These are phyloP conservation scores for Butyriboletus loyo DNA, from an alignment of 768 basidiomycete species.

Conservation along the genomic window DNA sequence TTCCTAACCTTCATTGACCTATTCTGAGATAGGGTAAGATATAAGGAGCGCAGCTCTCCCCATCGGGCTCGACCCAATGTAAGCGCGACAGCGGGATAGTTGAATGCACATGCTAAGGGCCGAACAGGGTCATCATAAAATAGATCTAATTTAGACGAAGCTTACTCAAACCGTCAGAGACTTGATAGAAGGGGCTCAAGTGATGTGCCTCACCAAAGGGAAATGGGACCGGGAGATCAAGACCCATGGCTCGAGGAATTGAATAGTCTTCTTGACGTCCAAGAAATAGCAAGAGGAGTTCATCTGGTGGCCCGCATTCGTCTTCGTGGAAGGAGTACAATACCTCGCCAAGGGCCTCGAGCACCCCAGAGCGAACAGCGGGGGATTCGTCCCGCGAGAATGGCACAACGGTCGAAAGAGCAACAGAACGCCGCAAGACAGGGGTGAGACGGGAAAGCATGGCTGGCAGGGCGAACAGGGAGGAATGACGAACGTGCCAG, in stretches of 20 bases:
- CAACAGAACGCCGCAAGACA: slow-evolving; percentile 56
- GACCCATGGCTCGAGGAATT: slow-evolving; percentile 28
- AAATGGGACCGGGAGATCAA: slow-evolving; percentile 4
- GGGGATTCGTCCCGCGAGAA: slow-evolving; percentile 63
- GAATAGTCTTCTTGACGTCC: slow-evolving; percentile 49
- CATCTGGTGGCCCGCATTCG: slow-evolving; percentile 60
- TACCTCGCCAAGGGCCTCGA: slow-evolving; percentile 88
- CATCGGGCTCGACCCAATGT: slow-evolving; percentile 77
- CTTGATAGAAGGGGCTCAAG: background rate
- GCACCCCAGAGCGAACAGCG: slow-evolving; percentile 71
- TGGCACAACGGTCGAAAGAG: slow-evolving; percentile 59
- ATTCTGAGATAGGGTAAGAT: slow-evolving; percentile 62
- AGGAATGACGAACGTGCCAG: slow-evolving; percentile 86
- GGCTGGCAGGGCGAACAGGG: slow-evolving; percentile 80
- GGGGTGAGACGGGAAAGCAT: slow-evolving; percentile 65
- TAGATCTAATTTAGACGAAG: slow-evolving; percentile 34
- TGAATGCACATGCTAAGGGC: slow-evolving; percentile 79
- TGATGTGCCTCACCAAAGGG: slow-evolving; percentile 18
- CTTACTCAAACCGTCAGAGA: slow-evolving; percentile 17
- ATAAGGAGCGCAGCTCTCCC: slow-evolving; percentile 66
- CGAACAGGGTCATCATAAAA: slow-evolving; percentile 68
- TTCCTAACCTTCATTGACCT: slow-evolving; percentile 61
- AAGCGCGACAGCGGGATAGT: slow-evolving; percentile 86
- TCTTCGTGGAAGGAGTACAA: slow-evolving; percentile 76
- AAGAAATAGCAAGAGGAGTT: slow-evolving; percentile 75